A percentile compares a stretch with the other conserved stretches of the same genome.
phyloP scores from a whole-genome alignment of 768 basidiomycete genomes.

The Rossbeevera mucosa region DNA sequence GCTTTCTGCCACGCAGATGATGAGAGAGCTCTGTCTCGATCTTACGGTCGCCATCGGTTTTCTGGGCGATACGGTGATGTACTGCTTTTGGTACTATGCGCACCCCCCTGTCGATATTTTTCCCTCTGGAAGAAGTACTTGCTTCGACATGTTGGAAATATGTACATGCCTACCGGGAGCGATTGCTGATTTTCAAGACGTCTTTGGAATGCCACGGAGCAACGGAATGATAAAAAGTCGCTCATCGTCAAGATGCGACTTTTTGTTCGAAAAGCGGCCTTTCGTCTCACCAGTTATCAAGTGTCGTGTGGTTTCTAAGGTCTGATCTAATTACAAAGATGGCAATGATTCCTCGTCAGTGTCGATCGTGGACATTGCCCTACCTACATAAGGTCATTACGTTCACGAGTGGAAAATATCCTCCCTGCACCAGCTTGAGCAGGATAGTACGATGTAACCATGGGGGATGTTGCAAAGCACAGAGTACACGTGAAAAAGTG shows the following conservation, averaged over 20 bases:
- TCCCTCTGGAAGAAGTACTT: no score
- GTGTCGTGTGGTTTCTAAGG: background rate
- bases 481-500: background rate
- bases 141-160: no score
- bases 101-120: no score
- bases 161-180: no score
- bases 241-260: background rate
- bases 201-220: no score
- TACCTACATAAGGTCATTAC: background rate
- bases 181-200: no score
- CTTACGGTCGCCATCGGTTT: no score
- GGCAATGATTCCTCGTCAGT: background rate
- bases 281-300: no score
- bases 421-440: background rate
- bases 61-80: no score
- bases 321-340: background rate
- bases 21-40: background rate
- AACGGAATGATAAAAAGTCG: no score
- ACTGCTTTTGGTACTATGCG: no score
- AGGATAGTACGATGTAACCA: background rate
- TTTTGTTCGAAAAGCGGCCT: background rate
- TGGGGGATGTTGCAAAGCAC: background rate
- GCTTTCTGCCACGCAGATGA: background rate
- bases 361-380: background rate
- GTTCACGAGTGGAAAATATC: background rate